phyloP scores from a whole-genome alignment of 2,329 filamentous ascomycete genomes.

The Pyrenophora seminiperda region DNA sequence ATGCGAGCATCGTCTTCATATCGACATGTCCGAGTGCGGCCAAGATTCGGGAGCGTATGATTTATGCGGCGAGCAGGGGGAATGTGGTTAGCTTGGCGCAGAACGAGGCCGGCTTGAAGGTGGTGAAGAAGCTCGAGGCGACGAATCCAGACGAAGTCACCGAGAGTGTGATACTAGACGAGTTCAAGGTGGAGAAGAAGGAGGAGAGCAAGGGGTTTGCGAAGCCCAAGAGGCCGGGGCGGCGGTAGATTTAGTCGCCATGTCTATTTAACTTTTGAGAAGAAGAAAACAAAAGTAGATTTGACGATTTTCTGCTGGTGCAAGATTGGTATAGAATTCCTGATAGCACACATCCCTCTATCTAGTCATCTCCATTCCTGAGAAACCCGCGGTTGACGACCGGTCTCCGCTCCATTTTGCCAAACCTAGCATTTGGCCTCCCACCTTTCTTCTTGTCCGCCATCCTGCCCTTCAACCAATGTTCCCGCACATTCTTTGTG shows the following conservation, averaged over 20 bases:
- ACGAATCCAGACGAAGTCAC: slow-evolving; percentile 72
- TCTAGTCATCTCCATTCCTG: slow-evolving; percentile 34
- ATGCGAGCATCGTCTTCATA: slow-evolving; percentile 72
- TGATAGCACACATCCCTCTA: background rate
- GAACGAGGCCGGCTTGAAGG: slow-evolving; percentile 65
- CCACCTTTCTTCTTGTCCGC: slow-evolving; percentile 33
- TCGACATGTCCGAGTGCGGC: slow-evolving; percentile 76
- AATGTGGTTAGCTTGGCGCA: slow-evolving; percentile 69
- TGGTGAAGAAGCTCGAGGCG: slow-evolving; percentile 72
- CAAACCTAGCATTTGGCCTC: slow-evolving; percentile 21
- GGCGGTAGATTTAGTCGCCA: slow-evolving; percentile 46
- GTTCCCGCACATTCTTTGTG: slow-evolving; percentile 46
- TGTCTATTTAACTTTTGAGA: background rate
- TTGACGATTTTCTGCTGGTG: background rate
- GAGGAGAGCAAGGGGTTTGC: slow-evolving; percentile 72
- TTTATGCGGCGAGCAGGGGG: slow-evolving; percentile 71
- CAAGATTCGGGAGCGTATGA: slow-evolving; percentile 83
- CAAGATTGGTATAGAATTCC: no score
- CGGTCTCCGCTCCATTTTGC: slow-evolving; percentile 40
- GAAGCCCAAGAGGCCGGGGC: slow-evolving; percentile 78
- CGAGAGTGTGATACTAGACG: slow-evolving; percentile 66
- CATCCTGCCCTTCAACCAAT: slow-evolving; percentile 51
- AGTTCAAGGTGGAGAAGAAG: slow-evolving; percentile 72
- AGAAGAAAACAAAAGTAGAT: background rate
- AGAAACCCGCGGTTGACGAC: slow-evolving; percentile 39